Base-by-base conservation (phyloP, 2,329 filamentous ascomycete genomes). In the Trichoderma sp. region DNA sequence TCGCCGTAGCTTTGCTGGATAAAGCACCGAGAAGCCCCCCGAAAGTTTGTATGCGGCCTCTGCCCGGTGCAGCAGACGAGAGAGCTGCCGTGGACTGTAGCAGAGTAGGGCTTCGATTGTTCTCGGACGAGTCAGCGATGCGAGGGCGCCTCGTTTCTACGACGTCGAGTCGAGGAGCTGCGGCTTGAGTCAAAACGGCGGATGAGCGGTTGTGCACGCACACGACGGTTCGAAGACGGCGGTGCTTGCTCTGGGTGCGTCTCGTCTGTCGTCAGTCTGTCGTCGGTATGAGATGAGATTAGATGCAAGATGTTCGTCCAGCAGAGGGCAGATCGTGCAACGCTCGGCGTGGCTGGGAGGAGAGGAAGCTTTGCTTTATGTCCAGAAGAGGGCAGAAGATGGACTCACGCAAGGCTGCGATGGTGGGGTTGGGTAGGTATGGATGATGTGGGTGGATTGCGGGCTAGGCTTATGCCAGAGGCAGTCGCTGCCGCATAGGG, bases 331-430 rank as follows among this genome's bases (percentile, higher is more conserved):
- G 49, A 27, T 29, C 31, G 35, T 16, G 13, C 16, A 13, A 13
- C n/a, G 1, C 40, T 43, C 19, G 16, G 49, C 61, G 65, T 2
- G 47, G 43, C 14, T 40, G 57, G 19, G n/a, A 16, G 19, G 43
- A 35, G 57, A 61, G 16, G 33, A 67, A 10, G 64, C 64, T 49
- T 67, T 43, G 53, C 55, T 61, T 43, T 40, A 31, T 47, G 53
- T 59, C 35, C 56, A 49, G 24, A 35, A 47, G 31, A 14, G 6
- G 52, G 47, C 49, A 49, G 24, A 55, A 52, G 31, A 31, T 53
- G 31, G n/a, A 33, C 68, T 56, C 56, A 57, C 55, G 43, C 69
- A 63, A 72, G 70, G 71, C 71, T 72, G 73, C 68, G 68, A 72
- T 73, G 70, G 73, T 70, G 71, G 71, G 70, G 52, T 65, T 58